Evolutionary conservation across 495 filamentous ascomycete species (phyloP), one percentile per base, ranked within the genome.

Genomic region (Pseudomonodictys pantanalensis): DNA sequence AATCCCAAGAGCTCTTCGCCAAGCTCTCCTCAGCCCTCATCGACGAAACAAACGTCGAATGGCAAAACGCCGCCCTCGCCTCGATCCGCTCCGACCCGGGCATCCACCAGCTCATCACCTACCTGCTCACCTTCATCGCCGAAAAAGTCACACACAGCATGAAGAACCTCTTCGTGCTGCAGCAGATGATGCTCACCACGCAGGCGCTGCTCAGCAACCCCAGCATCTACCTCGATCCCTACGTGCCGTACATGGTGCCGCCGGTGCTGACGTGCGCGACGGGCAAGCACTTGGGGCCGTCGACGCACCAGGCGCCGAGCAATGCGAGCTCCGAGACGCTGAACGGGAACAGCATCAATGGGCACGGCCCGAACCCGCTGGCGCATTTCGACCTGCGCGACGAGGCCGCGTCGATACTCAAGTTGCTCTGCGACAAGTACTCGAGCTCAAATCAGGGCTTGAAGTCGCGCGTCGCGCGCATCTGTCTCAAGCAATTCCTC

Each of bases 1-100:
- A 98, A 71, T 82, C 97, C 2, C 88, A 92, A 65, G 81, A 97
- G n/a, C 97, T 97, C 79, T 98, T 97, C 59, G 89, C 96, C 66
- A 95, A 92, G 66, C 86, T 97, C 35, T 90, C 88, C 73, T 80
- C 78, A 59, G 92, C 92, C 2, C 78, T 97, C 20, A 76, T 95
- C 48, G 89, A 97, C 69, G 90, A 92, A 60, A 81, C 79, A 25
- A 87, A 87, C 45, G 91, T 96, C 49, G 84, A 88, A 51, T 84
- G 95, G 67, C 88, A 92, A n/a, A 79, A 83, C 8, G 92, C 95
- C 0, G 95, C 88, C 0, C 79, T 96, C 15, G 85, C 86, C 25
- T 91, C 87, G 38, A 79, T 97, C 17, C 79, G 85, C 6, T 84
- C 88, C 56, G 93, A 98, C 63, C 90, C 93, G 0, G 91, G 92